Evolutionary conservation across 768 basidiomycete genomes (phyloP).

Genomic region (Russula sp.): DNA sequence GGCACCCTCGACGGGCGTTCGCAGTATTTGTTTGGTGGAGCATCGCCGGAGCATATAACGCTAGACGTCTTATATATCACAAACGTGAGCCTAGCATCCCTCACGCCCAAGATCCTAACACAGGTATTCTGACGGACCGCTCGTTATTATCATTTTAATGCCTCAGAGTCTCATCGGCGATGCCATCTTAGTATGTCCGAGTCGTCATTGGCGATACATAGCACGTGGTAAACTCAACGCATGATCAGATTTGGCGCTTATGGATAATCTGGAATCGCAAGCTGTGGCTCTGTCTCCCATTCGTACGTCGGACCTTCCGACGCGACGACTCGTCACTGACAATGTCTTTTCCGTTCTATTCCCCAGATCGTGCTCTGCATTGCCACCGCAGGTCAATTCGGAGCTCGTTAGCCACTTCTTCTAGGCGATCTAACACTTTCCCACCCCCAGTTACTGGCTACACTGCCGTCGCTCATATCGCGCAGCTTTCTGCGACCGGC

Average conservation of each 20-base stretch:
- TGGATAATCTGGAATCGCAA: conserved; percentile 19
- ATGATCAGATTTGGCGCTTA: conserved; percentile 17
- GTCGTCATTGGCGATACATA: not conserved
- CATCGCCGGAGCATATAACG: conserved; percentile 8
- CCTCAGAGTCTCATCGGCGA: conserved; percentile 17
- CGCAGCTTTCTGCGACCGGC: not conserved
- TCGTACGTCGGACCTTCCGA: conserved; percentile 2
- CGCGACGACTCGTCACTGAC: not conserved
- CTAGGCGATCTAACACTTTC: not conserved
- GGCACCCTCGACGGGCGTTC: not conserved
- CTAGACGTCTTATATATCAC: conserved; percentile 12
- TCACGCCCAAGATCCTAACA: not conserved
- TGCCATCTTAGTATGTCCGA: conserved; percentile 12
- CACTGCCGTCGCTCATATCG: not conserved
- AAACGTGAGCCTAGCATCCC: conserved; percentile 1
- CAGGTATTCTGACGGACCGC: not conserved
- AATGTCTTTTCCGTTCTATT: not conserved
- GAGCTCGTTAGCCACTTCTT: too few relatives aligned
- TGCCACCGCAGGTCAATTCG: not conserved
- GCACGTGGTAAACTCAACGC: not conserved
- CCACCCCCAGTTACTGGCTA: conserved; percentile 1
- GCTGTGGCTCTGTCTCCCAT: not conserved
- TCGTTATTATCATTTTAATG: not conserved
- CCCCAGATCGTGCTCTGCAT: not conserved
- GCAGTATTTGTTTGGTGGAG: not conserved